These are phyloP conservation scores for Limonium bicolor DNA, from an alignment of 148 eudicot species.

Conservation along the genomic window DNA sequence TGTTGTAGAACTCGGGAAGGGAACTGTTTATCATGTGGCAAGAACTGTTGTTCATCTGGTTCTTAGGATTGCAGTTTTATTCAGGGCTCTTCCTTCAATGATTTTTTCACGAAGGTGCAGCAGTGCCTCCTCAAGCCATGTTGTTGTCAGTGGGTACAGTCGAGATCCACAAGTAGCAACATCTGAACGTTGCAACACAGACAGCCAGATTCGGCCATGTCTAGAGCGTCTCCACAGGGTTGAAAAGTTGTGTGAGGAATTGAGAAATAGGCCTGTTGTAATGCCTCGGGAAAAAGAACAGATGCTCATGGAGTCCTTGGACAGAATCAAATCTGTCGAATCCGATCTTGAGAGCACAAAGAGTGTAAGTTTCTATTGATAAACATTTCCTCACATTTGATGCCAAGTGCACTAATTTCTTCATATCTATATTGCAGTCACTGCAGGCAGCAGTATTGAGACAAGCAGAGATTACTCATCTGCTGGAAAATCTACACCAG, in stretches of 20 bases:
- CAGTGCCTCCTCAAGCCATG: too few species aligned
- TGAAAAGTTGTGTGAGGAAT: conserved; percentile 42
- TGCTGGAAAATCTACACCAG: conserved; percentile 33
- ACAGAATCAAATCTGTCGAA: conserved; percentile 63
- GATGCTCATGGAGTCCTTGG: conserved; percentile 48
- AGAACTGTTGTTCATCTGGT: conserved; percentile 18
- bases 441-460: conserved; percentile 44
- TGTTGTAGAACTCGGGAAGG: conserved; percentile 20
- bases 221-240: conserved; percentile 48
- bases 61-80: conserved; percentile 14
- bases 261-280: conserved; percentile 37
- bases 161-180: conserved; percentile 11
- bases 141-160: conserved; percentile 16
- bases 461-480: conserved; percentile 44
- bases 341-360: conserved; percentile 60
- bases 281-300: conserved; percentile 56
- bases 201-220: conserved; percentile 23
- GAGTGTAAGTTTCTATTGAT: conserved; percentile 27
- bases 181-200: conserved; percentile 13
- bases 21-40: conserved; percentile 12
- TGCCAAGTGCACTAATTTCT: neutral
- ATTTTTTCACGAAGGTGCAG: conserved; percentile 32
- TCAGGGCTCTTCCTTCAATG: conserved; percentile 16
- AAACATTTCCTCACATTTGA: conserved; percentile 1
- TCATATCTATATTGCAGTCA: conserved; percentile 20